Evolutionary conservation across 169 alveolate species (phyloP).

Genomic region (Eimeria sp.): DNA sequence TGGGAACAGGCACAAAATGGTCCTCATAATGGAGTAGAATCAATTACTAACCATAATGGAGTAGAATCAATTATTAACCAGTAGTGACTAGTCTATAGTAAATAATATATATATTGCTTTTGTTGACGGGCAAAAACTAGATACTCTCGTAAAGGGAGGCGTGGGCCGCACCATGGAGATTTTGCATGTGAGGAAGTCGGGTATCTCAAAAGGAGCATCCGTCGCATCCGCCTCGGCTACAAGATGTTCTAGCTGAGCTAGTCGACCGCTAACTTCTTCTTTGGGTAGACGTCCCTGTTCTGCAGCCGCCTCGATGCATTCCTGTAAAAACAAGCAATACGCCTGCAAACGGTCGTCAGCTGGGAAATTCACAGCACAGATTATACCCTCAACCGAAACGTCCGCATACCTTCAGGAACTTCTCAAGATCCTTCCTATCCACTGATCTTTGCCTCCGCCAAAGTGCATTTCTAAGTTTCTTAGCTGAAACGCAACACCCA

Average conservation of each 20-base stretch:
- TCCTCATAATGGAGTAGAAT: neutral
- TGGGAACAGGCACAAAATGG: neutral
- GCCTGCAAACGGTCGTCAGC: neutral
- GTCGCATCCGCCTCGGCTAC: slow-evolving; percentile 85
- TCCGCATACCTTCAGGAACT: slow-evolving; percentile 46
- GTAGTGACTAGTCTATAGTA: neutral
- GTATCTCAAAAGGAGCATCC: slow-evolving; percentile 86
- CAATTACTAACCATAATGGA: neutral
- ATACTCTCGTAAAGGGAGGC: neutral
- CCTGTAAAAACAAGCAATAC: slow-evolving; percentile 1
- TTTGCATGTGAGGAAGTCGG: slow-evolving; percentile 91
- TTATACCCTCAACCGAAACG: neutral
- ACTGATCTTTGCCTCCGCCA: slow-evolving; percentile 34
- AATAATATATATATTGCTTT: neutral
- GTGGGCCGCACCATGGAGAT: slow-evolving; percentile 89
- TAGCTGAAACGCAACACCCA: slow-evolving; percentile 19
- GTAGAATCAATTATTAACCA: neutral
- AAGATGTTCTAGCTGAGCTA: slow-evolving; percentile 76
- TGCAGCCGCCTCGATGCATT: slow-evolving; percentile 51
- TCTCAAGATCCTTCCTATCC: slow-evolving; percentile 47
- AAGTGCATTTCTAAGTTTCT: slow-evolving; percentile 29
- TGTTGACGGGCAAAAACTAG: neutral
- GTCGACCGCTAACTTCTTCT: slow-evolving; percentile 44
- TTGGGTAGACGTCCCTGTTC: slow-evolving; percentile 36
- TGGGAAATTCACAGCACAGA: neutral